Evolutionary conservation across 2,329 filamentous ascomycete genomes (phyloP), one percentile per base, ranked within the genome.

Genomic region (Epichloe elymi): DNA sequence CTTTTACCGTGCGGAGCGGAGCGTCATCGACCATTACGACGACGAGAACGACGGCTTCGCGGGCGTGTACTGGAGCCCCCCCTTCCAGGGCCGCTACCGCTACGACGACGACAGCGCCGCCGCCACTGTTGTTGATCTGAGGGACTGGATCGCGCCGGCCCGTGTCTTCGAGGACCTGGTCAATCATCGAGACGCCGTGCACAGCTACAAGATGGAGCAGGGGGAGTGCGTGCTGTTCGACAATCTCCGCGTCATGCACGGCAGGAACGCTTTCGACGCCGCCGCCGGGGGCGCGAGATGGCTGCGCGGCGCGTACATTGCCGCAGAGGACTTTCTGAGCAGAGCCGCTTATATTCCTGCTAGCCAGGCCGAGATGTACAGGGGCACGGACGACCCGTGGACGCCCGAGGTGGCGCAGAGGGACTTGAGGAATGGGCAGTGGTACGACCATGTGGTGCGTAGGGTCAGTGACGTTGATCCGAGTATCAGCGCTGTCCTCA

Each of bases 141-240:
- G 56, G 15, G 44, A 55, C 1, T 82, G 80, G 66, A 68, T 79
- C 46, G 54, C 62, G 1, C 74, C 75, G 0, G 73, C 78, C 1
- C 62, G 67, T 36, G 61, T 64, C 2, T 88, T 95, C 59, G 74
- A 81, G 46, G 53, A 63, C 0, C 56, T 77, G 0, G 67, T 93
- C 23, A 82, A 87, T 56, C 62, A 71, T 1, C 67, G 74, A 0
- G 62, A 70, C 4, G 78, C 78, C 53, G 67, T 88, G 49, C 85
- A 83, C 61, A 76, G 91, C 70, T 74, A 84, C 53, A 84, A 84
- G 66, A 72, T 96, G 65, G 71, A 80, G 50, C 81, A 86, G 4
- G 93, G 93, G 91, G 86, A 95, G 61, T 95, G 88, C 63, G 89
- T 90, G 12, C 75, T 98, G n/a, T 97, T 98, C 63, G 85, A 95